Evolutionary conservation across 2,329 filamentous ascomycete genomes (phyloP), one percentile per base, ranked within the genome.

Genomic region (Sordariomycetes sp.): DNA sequence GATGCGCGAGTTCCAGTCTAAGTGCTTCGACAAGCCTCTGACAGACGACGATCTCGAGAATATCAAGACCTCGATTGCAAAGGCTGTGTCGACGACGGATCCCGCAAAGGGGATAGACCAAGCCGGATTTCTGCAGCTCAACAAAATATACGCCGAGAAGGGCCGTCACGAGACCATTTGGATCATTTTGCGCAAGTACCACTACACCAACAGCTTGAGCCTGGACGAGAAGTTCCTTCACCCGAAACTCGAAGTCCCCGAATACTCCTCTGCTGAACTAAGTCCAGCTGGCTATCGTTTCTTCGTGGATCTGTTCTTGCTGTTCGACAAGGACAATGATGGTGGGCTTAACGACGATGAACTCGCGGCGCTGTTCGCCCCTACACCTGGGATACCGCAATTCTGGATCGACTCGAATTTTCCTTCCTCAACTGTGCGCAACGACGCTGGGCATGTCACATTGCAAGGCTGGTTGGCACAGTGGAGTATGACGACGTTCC

Each of bases 401-500:
- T 90, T 85, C 0, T 98, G 92, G 92, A 66, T 78, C 1, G 88
- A 95, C 42, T 82, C 82, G 2, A 84, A 78, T 1, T 98, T 98
- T 50, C 92, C 92, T 2, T 87, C 84, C 1, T 94, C 86, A 17
- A 95, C 92, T 0, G 90, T 96, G 14, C 81, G 86, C 27, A 96
- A 95, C 51, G 92, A 98, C 58, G 86, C 86, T 8, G 92, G 92
- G 0, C 78, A 96, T 54, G 88, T 98, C 41, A 98, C 92, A 2
- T 68, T 98, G 4, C 92, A 98, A 57, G 92, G 92, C 3, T 98
- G 92, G 92, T 74, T 98, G 24, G 92, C 92, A 4, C 92, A 98
- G 50, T 98, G 92, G 92, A 95, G 88, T 54, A 98, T 98, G 92
- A 98, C 92, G 1, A 98, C 92, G 0, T 98, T 96, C 49, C 78